A percentile compares a stretch with the other conserved stretches of the same genome.
These are phyloP conservation scores for Candida sp. DNA, from an alignment of 1,139 yeast genomes.

Conservation along the genomic window DNA sequence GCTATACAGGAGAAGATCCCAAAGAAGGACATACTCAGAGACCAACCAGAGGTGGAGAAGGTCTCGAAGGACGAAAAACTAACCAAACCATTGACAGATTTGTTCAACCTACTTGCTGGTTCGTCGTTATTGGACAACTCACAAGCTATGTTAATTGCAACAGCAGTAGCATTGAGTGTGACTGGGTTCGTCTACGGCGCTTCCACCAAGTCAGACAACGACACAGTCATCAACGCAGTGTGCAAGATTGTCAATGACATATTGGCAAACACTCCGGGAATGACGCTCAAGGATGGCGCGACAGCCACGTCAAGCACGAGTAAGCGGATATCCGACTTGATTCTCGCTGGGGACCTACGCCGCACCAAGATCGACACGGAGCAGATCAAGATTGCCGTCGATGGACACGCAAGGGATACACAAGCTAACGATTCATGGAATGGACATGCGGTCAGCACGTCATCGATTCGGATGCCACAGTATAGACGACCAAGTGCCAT, in stretches of 20 bases:
- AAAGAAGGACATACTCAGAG: conserved; percentile 57
- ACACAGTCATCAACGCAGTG: conserved; percentile 24
- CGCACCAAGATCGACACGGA: conserved; percentile 5
- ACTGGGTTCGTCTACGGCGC: conserved; percentile 38
- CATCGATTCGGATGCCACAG: conserved; percentile 41
- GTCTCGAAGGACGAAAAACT: conserved; percentile 22
- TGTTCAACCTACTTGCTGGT: conserved; percentile 40
- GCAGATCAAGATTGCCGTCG: neutral
- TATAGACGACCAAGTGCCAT: conserved; percentile 36
- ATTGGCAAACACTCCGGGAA: conserved; percentile 15
- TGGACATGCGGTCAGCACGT: neutral
- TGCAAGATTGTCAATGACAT: conserved; percentile 25
- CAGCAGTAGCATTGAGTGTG: conserved; percentile 42
- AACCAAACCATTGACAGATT: conserved; percentile 33
- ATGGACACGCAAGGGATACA: neutral
- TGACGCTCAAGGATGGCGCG: neutral
- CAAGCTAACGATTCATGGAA: neutral
- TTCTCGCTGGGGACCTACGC: conserved; percentile 5
- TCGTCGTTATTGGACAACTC: conserved; percentile 39
- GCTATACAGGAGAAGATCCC: conserved; percentile 32
- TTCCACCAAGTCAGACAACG: conserved; percentile 14
- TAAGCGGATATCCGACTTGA: conserved; percentile 6
- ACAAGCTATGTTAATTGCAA: conserved; percentile 40
- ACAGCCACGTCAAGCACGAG: neutral
- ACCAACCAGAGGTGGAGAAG: conserved; percentile 1